phyloP scores from a whole-genome alignment of 179 eudicot genomes.

The Gypsophila paniculata region DNA sequence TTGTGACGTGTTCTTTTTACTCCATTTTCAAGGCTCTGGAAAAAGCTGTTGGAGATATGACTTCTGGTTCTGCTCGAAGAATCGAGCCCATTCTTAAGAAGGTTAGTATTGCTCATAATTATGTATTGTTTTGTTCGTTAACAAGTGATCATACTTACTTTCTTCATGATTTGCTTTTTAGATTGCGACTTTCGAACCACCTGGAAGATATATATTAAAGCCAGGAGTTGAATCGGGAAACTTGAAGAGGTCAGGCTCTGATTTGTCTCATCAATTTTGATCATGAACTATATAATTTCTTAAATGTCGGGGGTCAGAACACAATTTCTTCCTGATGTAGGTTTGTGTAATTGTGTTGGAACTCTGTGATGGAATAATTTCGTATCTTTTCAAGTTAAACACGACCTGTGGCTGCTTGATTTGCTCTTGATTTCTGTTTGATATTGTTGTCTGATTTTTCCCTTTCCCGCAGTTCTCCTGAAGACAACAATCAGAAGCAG shows the following conservation, averaged over 20 bases:
- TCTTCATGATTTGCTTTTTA: constrained; percentile 36
- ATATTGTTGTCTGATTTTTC: background rate
- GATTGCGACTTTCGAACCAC: constrained; percentile 73
- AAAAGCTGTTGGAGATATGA: constrained; percentile 70
- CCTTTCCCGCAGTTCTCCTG: constrained; percentile 58
- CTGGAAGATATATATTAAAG: constrained; percentile 78
- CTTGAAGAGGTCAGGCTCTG: constrained; percentile 44
- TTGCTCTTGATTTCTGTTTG: background rate
- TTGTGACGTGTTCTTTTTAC: background rate
- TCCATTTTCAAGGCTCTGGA: constrained; percentile 57
- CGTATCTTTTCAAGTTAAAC: background rate
- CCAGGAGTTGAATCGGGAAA: constrained; percentile 58
- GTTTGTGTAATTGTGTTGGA: constrained; percentile 1
- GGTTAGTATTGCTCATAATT: constrained; percentile 39
- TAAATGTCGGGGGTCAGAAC: background rate
- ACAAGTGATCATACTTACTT: constrained; percentile 18
- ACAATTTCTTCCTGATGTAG: background rate
- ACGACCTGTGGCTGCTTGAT: background rate
- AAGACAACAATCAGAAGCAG: constrained; percentile 39
- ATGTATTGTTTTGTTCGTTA: constrained; percentile 1
- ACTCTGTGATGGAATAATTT: background rate
- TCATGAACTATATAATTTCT: constrained; percentile 2
- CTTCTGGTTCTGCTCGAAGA: constrained; percentile 51
- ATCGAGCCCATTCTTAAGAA: constrained; percentile 74
- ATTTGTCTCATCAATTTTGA: constrained; percentile 53